Percentiles rank a stretch among this genome's conserved stretches.
These are phyloP conservation scores for Aspergillus transmontanensis DNA, from an alignment of 2,329 filamentous ascomycete genomes.

Conservation along the genomic window DNA sequence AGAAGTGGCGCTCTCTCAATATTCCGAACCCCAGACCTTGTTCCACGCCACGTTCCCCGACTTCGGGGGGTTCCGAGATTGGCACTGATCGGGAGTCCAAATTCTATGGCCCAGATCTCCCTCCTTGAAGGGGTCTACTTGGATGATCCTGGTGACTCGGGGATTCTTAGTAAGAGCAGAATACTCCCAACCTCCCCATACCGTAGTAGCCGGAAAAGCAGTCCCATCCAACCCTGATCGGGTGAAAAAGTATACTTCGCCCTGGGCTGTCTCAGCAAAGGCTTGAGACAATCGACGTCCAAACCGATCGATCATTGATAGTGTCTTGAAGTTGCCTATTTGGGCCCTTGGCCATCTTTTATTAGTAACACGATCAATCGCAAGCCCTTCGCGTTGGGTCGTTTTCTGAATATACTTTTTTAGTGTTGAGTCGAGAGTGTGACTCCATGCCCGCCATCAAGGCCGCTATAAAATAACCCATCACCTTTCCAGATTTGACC, in stretches of 20 bases:
- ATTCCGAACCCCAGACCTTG: too few relatives aligned
- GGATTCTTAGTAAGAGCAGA: neutral
- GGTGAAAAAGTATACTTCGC: neutral
- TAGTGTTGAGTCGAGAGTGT: neutral
- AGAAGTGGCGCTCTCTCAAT: too few relatives aligned
- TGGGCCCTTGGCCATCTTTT: neutral
- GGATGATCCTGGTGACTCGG: neutral
- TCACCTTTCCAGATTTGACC: neutral
- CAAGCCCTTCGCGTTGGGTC: neutral
- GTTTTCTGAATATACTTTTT: neutral
- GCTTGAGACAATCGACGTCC: neutral
- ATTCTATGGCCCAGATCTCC: neutral
- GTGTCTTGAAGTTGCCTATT: neutral
- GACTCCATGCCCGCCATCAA: neutral
- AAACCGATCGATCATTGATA: neutral
- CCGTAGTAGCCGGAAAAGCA: neutral
- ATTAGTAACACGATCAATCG: neutral
- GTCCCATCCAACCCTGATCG: neutral
- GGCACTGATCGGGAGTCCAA: neutral
- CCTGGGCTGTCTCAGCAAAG: neutral
- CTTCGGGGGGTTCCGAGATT: neutral
- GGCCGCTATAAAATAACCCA: neutral
- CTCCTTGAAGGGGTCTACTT: neutral
- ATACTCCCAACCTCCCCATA: neutral
- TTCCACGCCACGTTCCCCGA: neutral